Percentiles rank a stretch among this genome's conserved stretches.
Evolutionary conservation across 2,329 filamentous ascomycete genomes (phyloP).

Genomic region (Nannizziopsis barbatae): DNA sequence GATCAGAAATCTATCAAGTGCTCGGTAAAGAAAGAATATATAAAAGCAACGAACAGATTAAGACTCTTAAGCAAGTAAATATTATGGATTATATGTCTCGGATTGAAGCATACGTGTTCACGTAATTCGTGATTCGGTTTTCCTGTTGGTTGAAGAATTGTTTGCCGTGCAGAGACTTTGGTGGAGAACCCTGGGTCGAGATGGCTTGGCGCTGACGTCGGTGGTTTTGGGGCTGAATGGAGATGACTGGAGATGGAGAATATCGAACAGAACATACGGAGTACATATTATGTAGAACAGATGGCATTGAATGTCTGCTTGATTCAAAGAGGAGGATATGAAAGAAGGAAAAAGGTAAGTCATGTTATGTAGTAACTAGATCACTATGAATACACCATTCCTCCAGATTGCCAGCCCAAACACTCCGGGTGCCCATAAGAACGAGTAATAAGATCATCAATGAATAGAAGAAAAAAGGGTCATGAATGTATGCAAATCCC

Average conservation of each 20-base stretch:
- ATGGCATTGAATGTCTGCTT: no score
- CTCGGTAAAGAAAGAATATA: no score
- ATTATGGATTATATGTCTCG: not conserved
- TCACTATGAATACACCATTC: no score
- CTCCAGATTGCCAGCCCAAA: no score
- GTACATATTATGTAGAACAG: not conserved
- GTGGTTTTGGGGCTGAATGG: not conserved
- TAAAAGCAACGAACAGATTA: not conserved
- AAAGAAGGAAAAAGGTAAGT: no score
- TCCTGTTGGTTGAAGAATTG: not conserved
- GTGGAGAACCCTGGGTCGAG: not conserved
- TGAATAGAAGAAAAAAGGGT: not conserved
- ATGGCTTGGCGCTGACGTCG: conserved; percentile 11
- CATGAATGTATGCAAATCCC: not conserved
- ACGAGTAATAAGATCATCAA: not conserved
- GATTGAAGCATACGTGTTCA: conserved; percentile 7
- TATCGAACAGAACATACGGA: not conserved
- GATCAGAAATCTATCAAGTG: no score
- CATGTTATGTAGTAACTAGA: no score
- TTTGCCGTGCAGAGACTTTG: not conserved
- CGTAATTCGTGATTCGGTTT: not conserved
- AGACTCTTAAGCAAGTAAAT: not conserved
- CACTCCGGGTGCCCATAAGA: not conserved
- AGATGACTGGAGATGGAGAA: no score
- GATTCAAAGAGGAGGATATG: not conserved